Conservation (phyloP, 2,329 filamentous ascomycete genomes). For the Dactylonectria estremocensis region DNA sequence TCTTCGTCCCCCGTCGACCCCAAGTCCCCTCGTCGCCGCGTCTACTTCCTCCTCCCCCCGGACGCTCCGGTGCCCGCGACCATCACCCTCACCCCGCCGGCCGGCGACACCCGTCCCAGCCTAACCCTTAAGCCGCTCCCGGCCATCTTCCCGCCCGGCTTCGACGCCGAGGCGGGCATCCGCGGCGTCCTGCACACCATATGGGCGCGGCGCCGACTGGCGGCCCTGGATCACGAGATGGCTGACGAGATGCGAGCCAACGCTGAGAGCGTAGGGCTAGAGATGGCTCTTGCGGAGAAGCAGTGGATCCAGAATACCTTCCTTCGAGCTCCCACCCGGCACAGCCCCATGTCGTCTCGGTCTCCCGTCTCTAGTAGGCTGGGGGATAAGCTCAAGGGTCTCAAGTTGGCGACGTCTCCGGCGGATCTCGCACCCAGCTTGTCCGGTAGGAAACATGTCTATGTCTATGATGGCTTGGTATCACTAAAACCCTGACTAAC, state of each 20-base stretch:
- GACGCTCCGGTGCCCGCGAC: slow-evolving; percentile 79
- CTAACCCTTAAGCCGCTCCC: slow-evolving; percentile 83
- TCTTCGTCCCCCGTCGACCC: slow-evolving; percentile 39
- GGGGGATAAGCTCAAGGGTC: slow-evolving; percentile 83
- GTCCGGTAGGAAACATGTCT: slow-evolving; percentile 62
- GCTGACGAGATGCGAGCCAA: slow-evolving; percentile 80
- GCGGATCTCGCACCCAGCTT: slow-evolving; percentile 71
- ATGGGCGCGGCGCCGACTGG: slow-evolving; percentile 88
- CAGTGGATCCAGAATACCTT: slow-evolving; percentile 91
- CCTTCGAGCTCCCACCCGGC: slow-evolving; percentile 47
- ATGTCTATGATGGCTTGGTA: slow-evolving; percentile 10
- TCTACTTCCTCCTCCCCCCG: slow-evolving; percentile 87
- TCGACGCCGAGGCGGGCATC: slow-evolving; percentile 79
- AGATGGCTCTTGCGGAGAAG: slow-evolving; percentile 88
- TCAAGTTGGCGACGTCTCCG: slow-evolving; percentile 83
- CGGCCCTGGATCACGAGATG: slow-evolving; percentile 84
- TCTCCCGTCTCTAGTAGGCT: slow-evolving; percentile 78
- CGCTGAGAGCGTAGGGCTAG: slow-evolving; percentile 84
- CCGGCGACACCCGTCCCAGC: slow-evolving; percentile 49
- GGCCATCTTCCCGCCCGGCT: slow-evolving; percentile 85
- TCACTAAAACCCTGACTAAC: slow-evolving; percentile 36
- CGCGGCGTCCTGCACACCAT: slow-evolving; percentile 90
- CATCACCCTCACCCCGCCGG: slow-evolving; percentile 73
- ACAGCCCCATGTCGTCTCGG: slow-evolving; percentile 70
- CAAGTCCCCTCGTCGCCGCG: slow-evolving; percentile 64